These are phyloP conservation scores for Malassezia slooffiae DNA, from an alignment of 1,284 basidiomycete species.

Conservation along the genomic window DNA sequence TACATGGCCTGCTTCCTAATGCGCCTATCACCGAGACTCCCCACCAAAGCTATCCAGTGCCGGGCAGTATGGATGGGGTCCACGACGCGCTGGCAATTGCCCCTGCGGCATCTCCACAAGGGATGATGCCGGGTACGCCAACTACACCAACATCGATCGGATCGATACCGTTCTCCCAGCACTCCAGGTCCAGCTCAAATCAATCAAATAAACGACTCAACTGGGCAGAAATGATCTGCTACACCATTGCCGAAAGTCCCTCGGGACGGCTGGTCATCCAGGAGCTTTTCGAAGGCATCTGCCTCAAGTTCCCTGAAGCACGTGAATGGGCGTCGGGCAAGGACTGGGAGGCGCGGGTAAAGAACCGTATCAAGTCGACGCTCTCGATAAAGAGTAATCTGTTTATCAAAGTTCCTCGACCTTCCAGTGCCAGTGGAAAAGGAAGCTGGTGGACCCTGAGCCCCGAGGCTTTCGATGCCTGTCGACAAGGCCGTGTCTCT, in stretches of 20 bases:
- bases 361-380: constrained; percentile 46
- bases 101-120: too few species aligned
- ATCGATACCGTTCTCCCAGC: too few species aligned
- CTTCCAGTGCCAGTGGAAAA: constrained; percentile 35
- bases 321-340: constrained; percentile 42
- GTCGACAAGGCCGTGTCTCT: constrained; percentile 34
- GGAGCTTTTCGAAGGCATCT: constrained; percentile 42
- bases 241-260: constrained; percentile 37
- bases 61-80: too few species aligned
- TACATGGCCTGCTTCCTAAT: too few species aligned
- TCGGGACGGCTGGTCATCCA: constrained; percentile 40
- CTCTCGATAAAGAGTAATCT: constrained; percentile 43
- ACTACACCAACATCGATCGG: too few species aligned
- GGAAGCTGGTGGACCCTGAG: constrained; percentile 45
- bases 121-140: too few species aligned
- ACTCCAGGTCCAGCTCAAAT: too few species aligned
- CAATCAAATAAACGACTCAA: constrained; percentile 42
- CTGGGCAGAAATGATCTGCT: constrained; percentile 45
- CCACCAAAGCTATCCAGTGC: too few species aligned
- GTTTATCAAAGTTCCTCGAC: constrained; percentile 41
- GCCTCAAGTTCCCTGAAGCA: constrained; percentile 38
- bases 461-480: constrained; percentile 37
- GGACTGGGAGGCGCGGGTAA: constrained; percentile 44
- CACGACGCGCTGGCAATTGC: too few species aligned
- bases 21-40: too few species aligned